Evolutionary conservation across 2,329 filamentous ascomycete species (phyloP).

Genomic region (Pyrenophora graminea): DNA sequence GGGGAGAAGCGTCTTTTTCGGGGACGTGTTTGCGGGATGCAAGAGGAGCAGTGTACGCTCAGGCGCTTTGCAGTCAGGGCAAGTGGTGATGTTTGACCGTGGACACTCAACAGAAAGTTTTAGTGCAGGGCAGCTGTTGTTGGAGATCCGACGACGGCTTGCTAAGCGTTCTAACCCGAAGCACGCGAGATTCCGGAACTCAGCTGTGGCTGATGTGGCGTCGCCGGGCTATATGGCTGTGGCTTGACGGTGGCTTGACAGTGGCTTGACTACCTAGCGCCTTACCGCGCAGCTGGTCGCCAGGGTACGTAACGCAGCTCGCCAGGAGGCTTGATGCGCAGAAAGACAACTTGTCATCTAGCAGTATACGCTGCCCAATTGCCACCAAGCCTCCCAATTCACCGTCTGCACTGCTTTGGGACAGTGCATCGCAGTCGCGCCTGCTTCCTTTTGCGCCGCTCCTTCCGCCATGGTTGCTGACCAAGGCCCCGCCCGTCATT

Average conservation of each 20-base stretch:
- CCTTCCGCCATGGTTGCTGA: slow-evolving; percentile 32
- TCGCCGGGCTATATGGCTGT: too few species aligned
- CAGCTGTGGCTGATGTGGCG: slow-evolving; percentile 4
- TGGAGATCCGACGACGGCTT: slow-evolving; percentile 22
- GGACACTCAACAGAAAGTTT: slow-evolving; percentile 42
- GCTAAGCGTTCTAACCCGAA: slow-evolving; percentile 14
- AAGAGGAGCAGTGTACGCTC: slow-evolving; percentile 26
- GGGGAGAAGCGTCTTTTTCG: slow-evolving; percentile 9
- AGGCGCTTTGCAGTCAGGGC: slow-evolving; percentile 17
- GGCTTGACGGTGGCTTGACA: neutral
- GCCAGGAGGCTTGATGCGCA: slow-evolving; percentile 15
- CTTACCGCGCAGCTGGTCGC: slow-evolving; percentile 13
- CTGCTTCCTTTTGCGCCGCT: slow-evolving; percentile 12
- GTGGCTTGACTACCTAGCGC: slow-evolving; percentile 5
- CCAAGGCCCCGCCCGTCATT: slow-evolving; percentile 23
- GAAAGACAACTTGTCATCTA: slow-evolving; percentile 32
- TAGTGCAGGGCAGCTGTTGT: slow-evolving; percentile 20
- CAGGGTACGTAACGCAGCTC: slow-evolving; percentile 29
- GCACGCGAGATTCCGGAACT: slow-evolving; percentile 14
- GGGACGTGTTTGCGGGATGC: slow-evolving; percentile 29
- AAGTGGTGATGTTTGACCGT: slow-evolving; percentile 27
- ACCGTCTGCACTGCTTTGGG: slow-evolving; percentile 4
- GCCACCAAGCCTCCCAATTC: neutral
- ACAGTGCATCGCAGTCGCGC: slow-evolving; percentile 9
- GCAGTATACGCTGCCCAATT: slow-evolving; percentile 6